Evolutionary conservation across 371 early-diverging fungal genomes (phyloP).

Genomic region (Actinomortierella wolfii): DNA sequence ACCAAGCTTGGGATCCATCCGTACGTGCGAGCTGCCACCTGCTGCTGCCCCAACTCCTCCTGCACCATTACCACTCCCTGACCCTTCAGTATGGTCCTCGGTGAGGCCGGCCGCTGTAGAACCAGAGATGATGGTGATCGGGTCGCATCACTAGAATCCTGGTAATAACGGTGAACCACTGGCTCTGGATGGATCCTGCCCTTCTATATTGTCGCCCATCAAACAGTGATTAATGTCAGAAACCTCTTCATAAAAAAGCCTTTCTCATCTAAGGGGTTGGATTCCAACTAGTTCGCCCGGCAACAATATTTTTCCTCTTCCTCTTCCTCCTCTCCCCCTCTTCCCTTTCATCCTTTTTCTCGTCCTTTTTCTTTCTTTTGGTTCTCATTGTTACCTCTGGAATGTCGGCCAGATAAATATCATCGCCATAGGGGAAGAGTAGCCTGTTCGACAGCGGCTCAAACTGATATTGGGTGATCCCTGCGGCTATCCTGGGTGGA

Average conservation of each 20-base stretch:
- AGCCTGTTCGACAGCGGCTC: constrained; percentile 31
- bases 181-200: constrained; percentile 34
- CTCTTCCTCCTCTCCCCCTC: constrained; percentile 1
- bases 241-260: no score
- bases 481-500: not conserved
- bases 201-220: constrained; percentile 19
- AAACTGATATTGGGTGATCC: constrained; percentile 26
- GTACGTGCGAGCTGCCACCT: constrained; percentile 20
- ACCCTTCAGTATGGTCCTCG: not conserved
- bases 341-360: constrained; percentile 6
- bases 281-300: no score
- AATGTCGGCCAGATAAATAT: constrained; percentile 24
- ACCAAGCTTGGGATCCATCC: constrained; percentile 68
- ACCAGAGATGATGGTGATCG: not conserved
- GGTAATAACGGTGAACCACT: not conserved
- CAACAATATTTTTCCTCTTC: not conserved
- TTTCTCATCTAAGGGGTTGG: no score
- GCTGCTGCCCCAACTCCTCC: constrained; percentile 5
- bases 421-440: constrained; percentile 38
- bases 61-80: not conserved
- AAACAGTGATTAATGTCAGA: no score
- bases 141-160: no score
- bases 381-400: constrained; percentile 29
- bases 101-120: not conserved
- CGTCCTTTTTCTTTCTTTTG: constrained; percentile 2